Conservation (phyloP, 768 basidiomycete species). For the Mycena indigotica region DNA sequence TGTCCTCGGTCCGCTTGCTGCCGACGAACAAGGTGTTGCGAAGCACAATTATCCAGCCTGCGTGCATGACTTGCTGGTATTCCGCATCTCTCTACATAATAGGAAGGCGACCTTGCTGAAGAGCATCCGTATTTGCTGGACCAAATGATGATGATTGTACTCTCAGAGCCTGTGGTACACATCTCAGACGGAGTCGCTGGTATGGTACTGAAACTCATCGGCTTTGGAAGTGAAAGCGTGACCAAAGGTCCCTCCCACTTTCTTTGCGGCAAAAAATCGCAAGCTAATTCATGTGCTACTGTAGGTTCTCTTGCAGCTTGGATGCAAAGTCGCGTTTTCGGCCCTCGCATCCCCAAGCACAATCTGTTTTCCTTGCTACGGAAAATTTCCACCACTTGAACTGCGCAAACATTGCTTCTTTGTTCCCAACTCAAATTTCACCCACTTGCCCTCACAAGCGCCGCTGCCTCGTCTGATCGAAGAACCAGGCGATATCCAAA, state of each 20-base stretch:
- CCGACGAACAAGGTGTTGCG: slow-evolving; percentile 29
- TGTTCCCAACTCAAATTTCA: too few species aligned
- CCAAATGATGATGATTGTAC: background rate
- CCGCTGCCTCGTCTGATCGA: too few species aligned
- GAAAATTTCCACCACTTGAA: background rate
- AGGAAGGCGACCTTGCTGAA: slow-evolving; percentile 38
- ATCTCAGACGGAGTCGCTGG: too few species aligned
- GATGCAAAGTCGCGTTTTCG: background rate
- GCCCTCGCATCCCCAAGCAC: background rate
- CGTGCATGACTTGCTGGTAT: too few species aligned
- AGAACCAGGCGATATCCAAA: too few species aligned
- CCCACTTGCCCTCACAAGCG: too few species aligned
- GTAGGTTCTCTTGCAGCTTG: background rate
- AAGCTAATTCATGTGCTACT: too few species aligned
- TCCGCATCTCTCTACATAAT: background rate
- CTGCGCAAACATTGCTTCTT: too few species aligned
- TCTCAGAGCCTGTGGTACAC: too few species aligned
- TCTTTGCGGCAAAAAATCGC: too few species aligned
- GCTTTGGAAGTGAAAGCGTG: background rate
- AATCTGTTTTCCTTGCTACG: background rate
- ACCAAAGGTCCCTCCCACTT: too few species aligned
- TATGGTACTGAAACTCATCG: background rate
- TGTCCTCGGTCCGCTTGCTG: slow-evolving; percentile 24
- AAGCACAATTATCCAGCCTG: slow-evolving; percentile 22
- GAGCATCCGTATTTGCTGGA: slow-evolving; percentile 30